Evolutionary conservation across 208 protist genomes (phyloP).

Genomic region (Crithidia thermophila): DNA sequence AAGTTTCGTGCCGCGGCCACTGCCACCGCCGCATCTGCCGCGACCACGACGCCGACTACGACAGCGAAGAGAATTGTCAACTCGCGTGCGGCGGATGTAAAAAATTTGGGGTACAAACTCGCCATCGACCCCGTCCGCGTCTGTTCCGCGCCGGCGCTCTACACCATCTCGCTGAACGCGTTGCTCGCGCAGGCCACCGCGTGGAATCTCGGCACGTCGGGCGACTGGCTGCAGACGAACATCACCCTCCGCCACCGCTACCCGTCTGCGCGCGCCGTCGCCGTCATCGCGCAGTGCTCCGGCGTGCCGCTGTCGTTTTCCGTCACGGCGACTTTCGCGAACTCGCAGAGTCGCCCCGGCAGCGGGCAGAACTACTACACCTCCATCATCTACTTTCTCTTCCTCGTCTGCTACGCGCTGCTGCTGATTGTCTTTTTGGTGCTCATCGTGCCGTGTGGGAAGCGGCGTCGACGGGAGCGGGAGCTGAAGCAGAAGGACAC

Average conservation of each 20-base stretch:
- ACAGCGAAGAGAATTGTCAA: not conserved
- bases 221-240: constrained; percentile 18
- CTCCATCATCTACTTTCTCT: constrained; percentile 43
- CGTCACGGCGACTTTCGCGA: constrained; percentile 35
- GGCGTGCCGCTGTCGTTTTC: constrained; percentile 43
- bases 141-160: constrained; percentile 42
- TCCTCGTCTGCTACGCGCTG: constrained; percentile 36
- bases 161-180: constrained; percentile 41
- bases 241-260: constrained; percentile 31
- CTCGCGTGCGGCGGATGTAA: not conserved
- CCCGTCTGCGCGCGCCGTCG: constrained; percentile 30
- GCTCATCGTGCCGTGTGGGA: constrained; percentile 40
- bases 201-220: constrained; percentile 22
- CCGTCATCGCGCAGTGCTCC: constrained; percentile 67
- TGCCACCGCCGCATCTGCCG: not conserved
- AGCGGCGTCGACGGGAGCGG: constrained; percentile 10
- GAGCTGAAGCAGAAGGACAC: constrained; percentile 2
- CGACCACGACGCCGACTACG: not conserved
- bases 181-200: constrained; percentile 22
- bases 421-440: constrained; percentile 34
- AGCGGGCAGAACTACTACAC: constrained; percentile 43
- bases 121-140: constrained; percentile 28
- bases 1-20: not conserved
- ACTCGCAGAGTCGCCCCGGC: constrained; percentile 18
- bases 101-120: constrained; percentile 20